A percentile compares a stretch with the other conserved stretches of the same genome.
Evolutionary conservation across 768 basidiomycete genomes (phyloP).

Genomic region (Lactarius trivialis): DNA sequence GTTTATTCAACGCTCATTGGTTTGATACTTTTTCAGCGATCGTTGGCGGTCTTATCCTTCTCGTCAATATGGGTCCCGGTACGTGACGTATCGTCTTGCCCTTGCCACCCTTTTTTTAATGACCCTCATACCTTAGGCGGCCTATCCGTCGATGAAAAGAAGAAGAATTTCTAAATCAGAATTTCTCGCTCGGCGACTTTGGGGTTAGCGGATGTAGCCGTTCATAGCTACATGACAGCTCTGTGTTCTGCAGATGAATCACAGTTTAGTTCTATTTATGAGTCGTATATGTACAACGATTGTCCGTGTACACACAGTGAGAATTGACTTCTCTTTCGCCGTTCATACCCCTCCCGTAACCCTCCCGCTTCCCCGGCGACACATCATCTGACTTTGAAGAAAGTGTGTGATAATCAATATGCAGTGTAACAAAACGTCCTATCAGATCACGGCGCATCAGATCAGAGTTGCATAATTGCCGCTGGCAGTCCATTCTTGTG

Average conservation of each 20-base stretch:
- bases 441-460: background rate
- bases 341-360: background rate
- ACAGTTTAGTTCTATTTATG: conserved; percentile 14
- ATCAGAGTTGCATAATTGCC: too few relatives aligned
- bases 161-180: conserved; percentile 73
- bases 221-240: background rate
- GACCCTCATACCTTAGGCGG: conserved; percentile 48
- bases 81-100: conserved; percentile 24
- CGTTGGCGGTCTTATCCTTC: conserved; percentile 92
- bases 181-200: background rate
- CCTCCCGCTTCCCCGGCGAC: background rate
- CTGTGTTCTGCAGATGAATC: conserved; percentile 6
- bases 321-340: conserved; percentile 1
- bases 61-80: conserved; percentile 98
- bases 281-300: conserved; percentile 8
- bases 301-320: conserved; percentile 1
- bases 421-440: background rate
- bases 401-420: too few relatives aligned
- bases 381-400: background rate
- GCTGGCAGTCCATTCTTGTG: too few relatives aligned
- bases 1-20: conserved; percentile 6
- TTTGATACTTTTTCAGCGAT: conserved; percentile 49
- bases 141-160: conserved; percentile 97
- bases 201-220: background rate
- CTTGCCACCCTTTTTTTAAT: background rate